Conservation (phyloP, 352 stramenopile genomes). For the Phytophthora cactorum region DNA sequence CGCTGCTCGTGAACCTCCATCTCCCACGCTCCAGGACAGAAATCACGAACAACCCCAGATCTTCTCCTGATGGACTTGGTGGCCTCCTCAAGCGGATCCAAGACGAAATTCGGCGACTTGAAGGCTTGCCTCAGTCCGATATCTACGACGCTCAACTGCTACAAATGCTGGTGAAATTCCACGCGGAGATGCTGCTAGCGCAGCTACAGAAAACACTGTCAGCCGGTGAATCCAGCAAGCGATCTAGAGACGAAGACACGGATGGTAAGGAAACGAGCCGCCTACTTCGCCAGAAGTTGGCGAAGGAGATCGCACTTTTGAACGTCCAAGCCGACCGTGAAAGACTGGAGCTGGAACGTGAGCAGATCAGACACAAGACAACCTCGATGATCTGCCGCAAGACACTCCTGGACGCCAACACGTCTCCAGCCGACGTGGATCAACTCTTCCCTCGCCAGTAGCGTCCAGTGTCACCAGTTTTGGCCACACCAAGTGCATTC, state of each 20-base stretch:
- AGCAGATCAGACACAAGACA: slow-evolving; percentile 43
- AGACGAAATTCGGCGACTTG: slow-evolving; percentile 38
- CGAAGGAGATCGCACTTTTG: slow-evolving; percentile 35
- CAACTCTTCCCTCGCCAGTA: slow-evolving; percentile 35
- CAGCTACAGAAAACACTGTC: slow-evolving; percentile 26
- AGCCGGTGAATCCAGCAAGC: slow-evolving; percentile 6
- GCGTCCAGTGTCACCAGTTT: background rate
- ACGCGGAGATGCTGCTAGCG: slow-evolving; percentile 35
- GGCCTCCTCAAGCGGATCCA: slow-evolving; percentile 29
- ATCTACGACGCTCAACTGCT: slow-evolving; percentile 43
- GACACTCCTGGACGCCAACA: slow-evolving; percentile 36
- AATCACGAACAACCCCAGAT: background rate
- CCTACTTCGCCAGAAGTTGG: slow-evolving; percentile 30
- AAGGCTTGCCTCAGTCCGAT: slow-evolving; percentile 11
- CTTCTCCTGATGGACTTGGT: slow-evolving; percentile 6
- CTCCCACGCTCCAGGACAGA: slow-evolving; percentile 1
- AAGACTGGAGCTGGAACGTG: slow-evolving; percentile 45
- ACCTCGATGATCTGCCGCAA: slow-evolving; percentile 39
- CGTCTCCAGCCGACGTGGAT: slow-evolving; percentile 31
- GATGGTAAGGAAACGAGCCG: slow-evolving; percentile 18
- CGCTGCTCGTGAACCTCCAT: slow-evolving; percentile 13
- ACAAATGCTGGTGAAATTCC: slow-evolving; percentile 44
- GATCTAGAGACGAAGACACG: slow-evolving; percentile 16
- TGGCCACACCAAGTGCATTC: background rate
- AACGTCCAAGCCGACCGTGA: slow-evolving; percentile 36